Evolutionary conservation across 495 filamentous ascomycete species (phyloP), one percentile per base, ranked within the genome.

Genomic region (Cercophora sp.): DNA sequence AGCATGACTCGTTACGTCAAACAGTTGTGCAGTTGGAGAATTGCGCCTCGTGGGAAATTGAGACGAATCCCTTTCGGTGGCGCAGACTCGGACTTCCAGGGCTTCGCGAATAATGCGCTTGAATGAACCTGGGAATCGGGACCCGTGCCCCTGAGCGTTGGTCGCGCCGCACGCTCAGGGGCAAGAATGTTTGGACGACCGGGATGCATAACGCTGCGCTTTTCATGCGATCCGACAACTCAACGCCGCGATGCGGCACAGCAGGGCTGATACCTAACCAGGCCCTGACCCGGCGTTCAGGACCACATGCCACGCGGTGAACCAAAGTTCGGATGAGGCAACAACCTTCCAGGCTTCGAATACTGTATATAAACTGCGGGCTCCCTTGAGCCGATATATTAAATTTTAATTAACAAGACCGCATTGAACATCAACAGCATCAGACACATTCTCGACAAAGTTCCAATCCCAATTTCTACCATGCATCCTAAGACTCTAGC

Each of bases 151-250:
- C 36, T 39, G 11, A 18, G 36, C 36, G 3, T 39, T 16, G 5
- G 5, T 39, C 8, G 8, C 36, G 18, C 8, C 13, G 5, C 4
- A 39, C 10, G 36, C 13, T 32, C 36, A 39, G 36, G 36, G 36
- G 36, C 18, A 2, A 39, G n/a, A 39, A 3, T 18, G 5, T 5
- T 39, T 39, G 36, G 16, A 15, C 4, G 36, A 20, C 15, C 15
- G n/a, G 36, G 36, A 20, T 6, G 36, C 11, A 2, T 6, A 3
- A 9, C 2, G 36, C 4, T n/a, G 36, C 36, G n/a, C 10, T 39
- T 39, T 39, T 39, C 36, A 39, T 39, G 36, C 36, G 36, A 39
- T 39, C 36, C 22, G 36, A 39, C 36, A 18, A 37, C 34, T 37
- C 4, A 4, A 4, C 4, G 34, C 34, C 4, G 34, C 19, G 22